Percentiles rank a stretch among this genome's conserved stretches.
Evolutionary conservation across 371 early-diverging fungal species (phyloP).

Genomic region (Apophysomyces elegans): DNA sequence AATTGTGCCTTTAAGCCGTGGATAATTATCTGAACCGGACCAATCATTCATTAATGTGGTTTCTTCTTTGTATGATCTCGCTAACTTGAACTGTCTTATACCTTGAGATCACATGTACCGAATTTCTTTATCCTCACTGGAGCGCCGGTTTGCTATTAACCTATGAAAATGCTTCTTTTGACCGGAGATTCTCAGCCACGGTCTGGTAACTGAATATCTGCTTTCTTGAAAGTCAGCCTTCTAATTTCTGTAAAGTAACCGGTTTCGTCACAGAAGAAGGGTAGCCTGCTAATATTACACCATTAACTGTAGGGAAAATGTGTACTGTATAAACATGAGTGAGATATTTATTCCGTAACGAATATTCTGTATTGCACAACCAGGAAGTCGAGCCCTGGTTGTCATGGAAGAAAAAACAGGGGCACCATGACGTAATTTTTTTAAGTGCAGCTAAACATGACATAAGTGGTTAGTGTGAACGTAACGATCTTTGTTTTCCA

Average conservation of each 20-base stretch:
- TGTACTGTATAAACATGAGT: neutral
- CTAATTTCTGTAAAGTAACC: neutral
- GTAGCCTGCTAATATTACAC: neutral
- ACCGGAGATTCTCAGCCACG: constrained; percentile 5
- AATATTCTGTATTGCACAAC: neutral
- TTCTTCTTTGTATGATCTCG: neutral
- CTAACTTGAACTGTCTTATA: neutral
- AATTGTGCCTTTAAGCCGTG: no score
- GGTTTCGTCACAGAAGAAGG: neutral
- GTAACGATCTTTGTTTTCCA: neutral
- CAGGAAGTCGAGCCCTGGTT: neutral
- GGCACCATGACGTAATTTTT: constrained; percentile 7
- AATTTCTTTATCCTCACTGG: constrained; percentile 1
- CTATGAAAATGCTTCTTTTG: neutral
- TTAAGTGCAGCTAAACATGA: constrained; percentile 3
- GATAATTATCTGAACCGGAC: no score
- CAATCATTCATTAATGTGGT: no score
- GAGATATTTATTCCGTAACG: neutral
- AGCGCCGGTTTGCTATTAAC: neutral
- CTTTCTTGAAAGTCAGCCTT: neutral
- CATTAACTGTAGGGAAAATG: neutral
- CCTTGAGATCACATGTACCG: constrained; percentile 1
- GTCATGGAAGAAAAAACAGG: neutral
- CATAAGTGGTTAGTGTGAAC: constrained; percentile 1
- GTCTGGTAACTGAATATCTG: constrained; percentile 1